Evolutionary conservation across 805 yeast genomes (phyloP).

Genomic region (Ogataea polymorpha): DNA sequence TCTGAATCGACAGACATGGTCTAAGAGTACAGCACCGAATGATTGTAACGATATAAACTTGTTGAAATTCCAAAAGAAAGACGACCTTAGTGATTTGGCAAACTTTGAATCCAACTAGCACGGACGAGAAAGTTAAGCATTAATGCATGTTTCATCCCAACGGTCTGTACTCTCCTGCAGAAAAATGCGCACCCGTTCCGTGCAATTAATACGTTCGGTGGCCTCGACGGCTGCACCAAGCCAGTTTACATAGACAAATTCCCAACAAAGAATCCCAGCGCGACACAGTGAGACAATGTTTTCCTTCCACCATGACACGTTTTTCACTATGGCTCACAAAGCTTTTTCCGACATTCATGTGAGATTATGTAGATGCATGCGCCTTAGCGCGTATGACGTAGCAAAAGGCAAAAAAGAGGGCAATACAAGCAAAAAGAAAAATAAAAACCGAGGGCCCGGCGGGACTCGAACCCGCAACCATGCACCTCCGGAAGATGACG

Average conservation of each 20-base stretch:
- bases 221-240: background rate
- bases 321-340: background rate
- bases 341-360: background rate
- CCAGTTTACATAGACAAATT: background rate
- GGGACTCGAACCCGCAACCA: conserved; percentile 80
- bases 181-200: background rate
- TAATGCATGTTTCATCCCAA: conserved; percentile 2
- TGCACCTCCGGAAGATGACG: conserved; percentile 60
- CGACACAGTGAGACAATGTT: background rate
- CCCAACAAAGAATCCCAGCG: background rate
- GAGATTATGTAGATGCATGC: background rate
- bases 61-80: background rate
- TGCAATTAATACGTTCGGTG: background rate
- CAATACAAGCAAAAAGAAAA: conserved; percentile 2
- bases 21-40: background rate
- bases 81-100: background rate
- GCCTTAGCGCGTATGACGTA: background rate
- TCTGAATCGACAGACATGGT: conserved; percentile 6
- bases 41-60: background rate
- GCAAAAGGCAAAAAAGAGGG: background rate
- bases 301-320: background rate
- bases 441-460: conserved; percentile 42
- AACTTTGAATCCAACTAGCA: background rate
- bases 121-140: background rate
- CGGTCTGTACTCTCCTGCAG: conserved; percentile 5